Evolutionary conservation across 2,329 filamentous ascomycete genomes (phyloP), one percentile per base, ranked within the genome.

Genomic region (Fusarium odoratissimum): DNA sequence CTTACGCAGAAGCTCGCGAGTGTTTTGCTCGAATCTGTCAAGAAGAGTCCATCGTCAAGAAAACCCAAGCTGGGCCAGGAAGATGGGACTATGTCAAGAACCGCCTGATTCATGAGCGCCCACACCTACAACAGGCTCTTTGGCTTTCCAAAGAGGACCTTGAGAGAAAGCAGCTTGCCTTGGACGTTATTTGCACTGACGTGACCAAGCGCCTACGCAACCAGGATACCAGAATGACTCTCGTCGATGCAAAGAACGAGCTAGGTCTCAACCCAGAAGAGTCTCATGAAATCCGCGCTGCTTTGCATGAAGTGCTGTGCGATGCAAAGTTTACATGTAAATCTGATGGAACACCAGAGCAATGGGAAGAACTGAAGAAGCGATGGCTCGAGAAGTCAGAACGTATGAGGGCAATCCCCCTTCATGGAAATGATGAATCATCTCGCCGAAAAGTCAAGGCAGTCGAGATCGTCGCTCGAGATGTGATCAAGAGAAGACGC

Each of bases 111-210:
- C 85, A 87, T 30, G 89, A 91, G 75, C 91, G 88, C 31, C 82
- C 86, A 19, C 90, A 93, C 73, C 84, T 97, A 21, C 88, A 91
- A 67, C 82, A 83, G 6, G 84, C 90, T 31, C 90, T 94, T 77
- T 90, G 87, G 83, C 52, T 85, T 11, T 86, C 89, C 46, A 86
- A 88, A 31, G 86, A 87, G 6, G 85, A 90, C 28, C 80, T 88
- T 21, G 90, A 92, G 46, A 84, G 86, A 45, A 93, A 91, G 78
- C 87, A 87, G 41, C 84, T 94, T 49, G 92, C 93, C 1, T 83
- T 97, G 9, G 93, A 97, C 79, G 88, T 94, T 49, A 91, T 97
- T 30, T 95, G 92, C 77, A 92, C 90, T 33, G 93, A 95, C 81
- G 92, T 95, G 35, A 95, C 93, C 2, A 96, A 96, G 82, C 86